Conservation (phyloP, 805 yeast genomes). For the Sugiyamaella americana region DNA sequence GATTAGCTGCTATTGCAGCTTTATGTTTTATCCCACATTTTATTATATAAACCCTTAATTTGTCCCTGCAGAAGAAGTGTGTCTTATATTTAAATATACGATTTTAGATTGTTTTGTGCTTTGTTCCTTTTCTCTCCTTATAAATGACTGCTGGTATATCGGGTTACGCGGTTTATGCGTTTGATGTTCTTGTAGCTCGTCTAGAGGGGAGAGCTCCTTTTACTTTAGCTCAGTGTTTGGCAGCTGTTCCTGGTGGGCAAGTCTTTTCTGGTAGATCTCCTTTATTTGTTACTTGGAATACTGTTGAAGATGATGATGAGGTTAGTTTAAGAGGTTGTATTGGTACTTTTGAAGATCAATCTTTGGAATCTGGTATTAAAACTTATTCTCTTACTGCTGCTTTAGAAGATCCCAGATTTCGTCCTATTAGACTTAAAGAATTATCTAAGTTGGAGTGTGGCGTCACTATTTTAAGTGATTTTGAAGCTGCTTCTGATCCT, state of each 20-base stretch:
- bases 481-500: slow-evolving; percentile 46
- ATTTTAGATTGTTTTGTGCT: too few species aligned
- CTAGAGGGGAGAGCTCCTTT: slow-evolving; percentile 19
- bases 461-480: slow-evolving; percentile 62
- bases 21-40: too few species aligned
- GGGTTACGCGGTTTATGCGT: slow-evolving; percentile 36
- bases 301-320: slow-evolving; percentile 18
- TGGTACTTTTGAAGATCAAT: slow-evolving; percentile 68
- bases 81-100: too few species aligned
- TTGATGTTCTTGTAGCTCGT: slow-evolving; percentile 34
- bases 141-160: slow-evolving; percentile 1
- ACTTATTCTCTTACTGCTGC: slow-evolving; percentile 66
- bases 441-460: slow-evolving; percentile 45
- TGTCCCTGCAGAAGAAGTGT: too few species aligned
- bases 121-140: too few species aligned
- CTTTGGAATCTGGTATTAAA: slow-evolving; percentile 51
- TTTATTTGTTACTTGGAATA: slow-evolving; percentile 83
- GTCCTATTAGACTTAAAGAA: slow-evolving; percentile 55
- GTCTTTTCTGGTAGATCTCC: slow-evolving; percentile 39
- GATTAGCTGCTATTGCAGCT: too few species aligned
- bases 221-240: slow-evolving; percentile 13
- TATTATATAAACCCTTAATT: too few species aligned
- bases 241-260: slow-evolving; percentile 7
- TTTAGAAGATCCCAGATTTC: slow-evolving; percentile 69
- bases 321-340: slow-evolving; percentile 77